A percentile compares a stretch with the other conserved stretches of the same genome.
phyloP scores from a whole-genome alignment of 2,329 filamentous ascomycete genomes.

The Apiospora sp. region DNA sequence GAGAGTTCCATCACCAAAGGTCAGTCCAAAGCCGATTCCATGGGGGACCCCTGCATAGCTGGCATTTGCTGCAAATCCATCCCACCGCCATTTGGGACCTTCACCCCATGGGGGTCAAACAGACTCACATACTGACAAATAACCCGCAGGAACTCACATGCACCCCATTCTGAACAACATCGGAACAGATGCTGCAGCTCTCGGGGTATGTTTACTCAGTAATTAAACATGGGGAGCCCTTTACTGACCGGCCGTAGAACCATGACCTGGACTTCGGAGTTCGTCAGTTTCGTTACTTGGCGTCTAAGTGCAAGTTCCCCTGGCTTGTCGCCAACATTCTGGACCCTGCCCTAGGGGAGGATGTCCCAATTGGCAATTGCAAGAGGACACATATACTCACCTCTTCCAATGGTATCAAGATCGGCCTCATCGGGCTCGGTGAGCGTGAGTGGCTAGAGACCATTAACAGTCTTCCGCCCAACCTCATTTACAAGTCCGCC shows the following conservation, averaged over 20 bases:
- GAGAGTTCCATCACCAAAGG: conserved; percentile 92
- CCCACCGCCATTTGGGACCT: not conserved
- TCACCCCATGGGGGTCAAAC: not conserved
- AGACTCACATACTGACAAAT: conserved; percentile 2
- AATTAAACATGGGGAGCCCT: not conserved
- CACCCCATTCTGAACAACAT: conserved; percentile 82
- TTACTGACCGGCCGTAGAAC: conserved; percentile 60
- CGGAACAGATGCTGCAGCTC: conserved; percentile 80
- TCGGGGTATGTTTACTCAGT: conserved; percentile 68
- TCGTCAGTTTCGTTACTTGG: conserved; percentile 77
- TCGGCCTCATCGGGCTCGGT: conserved; percentile 85
- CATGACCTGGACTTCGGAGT: conserved; percentile 95
- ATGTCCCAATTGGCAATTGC: conserved; percentile 78
- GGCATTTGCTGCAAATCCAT: not conserved
- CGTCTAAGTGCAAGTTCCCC: conserved; percentile 80
- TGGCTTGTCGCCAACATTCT: conserved; percentile 91
- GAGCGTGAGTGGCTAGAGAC: conserved; percentile 91
- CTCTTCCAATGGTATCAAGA: conserved; percentile 82
- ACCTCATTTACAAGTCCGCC: conserved; percentile 83
- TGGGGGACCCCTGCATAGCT: not conserved
- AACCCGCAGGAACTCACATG: conserved; percentile 77
- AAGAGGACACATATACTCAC: conserved; percentile 79
- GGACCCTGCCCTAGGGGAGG: conserved; percentile 80
- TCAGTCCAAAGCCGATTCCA: conserved; percentile 36
- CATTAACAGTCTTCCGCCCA: conserved; percentile 84